Evolutionary conservation across 2,329 filamentous ascomycete species (phyloP).

Genomic region (Apiospora kogelbergensis): DNA sequence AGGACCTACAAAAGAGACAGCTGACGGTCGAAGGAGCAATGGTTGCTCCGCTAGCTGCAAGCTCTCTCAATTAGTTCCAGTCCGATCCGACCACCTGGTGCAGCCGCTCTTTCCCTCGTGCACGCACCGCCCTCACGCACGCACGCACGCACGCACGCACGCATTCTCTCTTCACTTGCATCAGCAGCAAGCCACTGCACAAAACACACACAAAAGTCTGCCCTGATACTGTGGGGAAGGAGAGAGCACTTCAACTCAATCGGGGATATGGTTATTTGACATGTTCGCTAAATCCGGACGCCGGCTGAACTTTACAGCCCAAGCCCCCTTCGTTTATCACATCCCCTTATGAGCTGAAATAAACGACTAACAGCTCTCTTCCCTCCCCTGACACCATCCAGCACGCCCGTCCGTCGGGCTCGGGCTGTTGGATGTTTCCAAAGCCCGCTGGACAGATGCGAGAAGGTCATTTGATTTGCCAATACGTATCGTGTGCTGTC

Average conservation of each 20-base stretch:
- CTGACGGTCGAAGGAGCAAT: not conserved
- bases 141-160: not conserved
- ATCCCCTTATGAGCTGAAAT: not conserved
- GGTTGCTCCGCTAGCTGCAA: not conserved
- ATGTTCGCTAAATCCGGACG: not conserved
- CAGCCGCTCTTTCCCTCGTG: conserved; percentile 4
- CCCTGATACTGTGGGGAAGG: not conserved
- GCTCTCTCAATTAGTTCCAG: not conserved
- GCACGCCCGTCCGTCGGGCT: not conserved
- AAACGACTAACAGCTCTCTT: no score
- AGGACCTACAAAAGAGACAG: not conserved
- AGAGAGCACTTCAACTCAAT: not conserved
- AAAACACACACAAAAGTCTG: not conserved
- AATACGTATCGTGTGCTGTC: not conserved
- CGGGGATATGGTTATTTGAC: not conserved
- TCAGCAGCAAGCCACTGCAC: not conserved
- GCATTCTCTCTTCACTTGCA: not conserved
- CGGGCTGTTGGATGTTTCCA: not conserved
- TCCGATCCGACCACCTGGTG: conserved; percentile 1
- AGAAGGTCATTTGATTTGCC: not conserved
- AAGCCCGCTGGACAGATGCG: not conserved
- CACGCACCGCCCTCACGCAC: not conserved
- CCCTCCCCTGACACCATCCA: not conserved
- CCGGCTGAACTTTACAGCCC: not conserved
- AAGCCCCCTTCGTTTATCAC: not conserved